Evolutionary conservation across 75 land plant species (phyloP), one percentile per base, ranked within the genome.

Genomic region (Pinus albicaulis): DNA sequence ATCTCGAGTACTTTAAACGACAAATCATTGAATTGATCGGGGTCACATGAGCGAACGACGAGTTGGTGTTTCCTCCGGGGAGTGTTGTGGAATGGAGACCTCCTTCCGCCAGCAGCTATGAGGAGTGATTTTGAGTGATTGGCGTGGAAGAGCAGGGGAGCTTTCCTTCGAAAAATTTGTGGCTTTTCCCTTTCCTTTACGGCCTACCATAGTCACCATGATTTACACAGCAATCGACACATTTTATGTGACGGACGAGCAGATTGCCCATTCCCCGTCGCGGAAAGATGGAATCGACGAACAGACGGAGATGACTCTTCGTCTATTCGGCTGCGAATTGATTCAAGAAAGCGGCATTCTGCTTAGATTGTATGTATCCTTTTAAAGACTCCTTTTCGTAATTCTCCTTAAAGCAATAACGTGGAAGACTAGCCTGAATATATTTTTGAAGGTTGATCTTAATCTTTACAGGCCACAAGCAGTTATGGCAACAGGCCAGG

Each of bases 401-500:
- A 10, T 61, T 61, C 17, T 12, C 25, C 7, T 6, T 5, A 38
- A 4, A 38, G 41, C 41, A 20, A 22, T 4, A 59, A 20, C 17
- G 8, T n/a, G 64, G 25, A 72, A 44, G 36, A 48, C 12, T 48
- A 48, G 11, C 3, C 11, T 48, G 8, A 48, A 48, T 48, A 10
- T 10, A 48, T 48, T 48, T 48, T 48, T 48, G 53, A 48, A 48
- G 59, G 61, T 44, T 10, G 58, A 62, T 36, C 63, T 28, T 84
- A 12, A 63, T 76, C 1, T 38, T n/a, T 52, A 10, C 81, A 93
- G 96, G 79, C 99, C 99, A n/a, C 99, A 96, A 76, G 98, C 95
- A 5, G 98, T 90, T 4, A 94, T 96, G 99, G 99, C 99, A 11
- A 96, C 99, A 23, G 98, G 94, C 0, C 99, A 96, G 77, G 99